phyloP scores from a whole-genome alignment of 345 rosid genomes.

The Arabidopsis arenosa region DNA sequence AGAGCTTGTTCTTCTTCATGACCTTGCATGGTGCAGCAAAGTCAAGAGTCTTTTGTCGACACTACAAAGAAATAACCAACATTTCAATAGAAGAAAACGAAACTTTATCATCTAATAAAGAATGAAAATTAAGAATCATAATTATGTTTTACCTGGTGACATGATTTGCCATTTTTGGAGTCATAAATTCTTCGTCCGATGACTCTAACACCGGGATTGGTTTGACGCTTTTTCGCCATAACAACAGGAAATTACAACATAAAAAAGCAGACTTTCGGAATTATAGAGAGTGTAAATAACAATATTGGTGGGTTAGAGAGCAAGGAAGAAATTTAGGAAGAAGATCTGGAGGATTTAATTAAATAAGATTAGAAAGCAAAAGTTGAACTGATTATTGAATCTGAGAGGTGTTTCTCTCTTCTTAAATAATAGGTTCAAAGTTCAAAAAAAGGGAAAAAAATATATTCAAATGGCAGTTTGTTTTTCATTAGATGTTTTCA shows the following conservation, averaged over 20 bases:
- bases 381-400: background rate
- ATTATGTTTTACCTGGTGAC: conserved; percentile 62
- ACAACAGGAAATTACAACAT: background rate
- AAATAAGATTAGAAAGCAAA: background rate
- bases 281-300: too few species aligned
- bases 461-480: too few species aligned
- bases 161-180: conserved; percentile 63
- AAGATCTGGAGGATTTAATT: background rate
- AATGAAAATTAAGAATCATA: too few species aligned
- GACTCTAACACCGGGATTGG: conserved; percentile 44
- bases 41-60: conserved; percentile 50
- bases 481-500: background rate
- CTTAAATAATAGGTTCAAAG: background rate
- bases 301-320: too few species aligned
- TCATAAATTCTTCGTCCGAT: conserved; percentile 56
- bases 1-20: conserved; percentile 29
- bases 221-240: background rate
- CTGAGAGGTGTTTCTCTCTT: background rate
- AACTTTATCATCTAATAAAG: background rate
- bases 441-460: background rate
- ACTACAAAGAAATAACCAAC: conserved; percentile 33
- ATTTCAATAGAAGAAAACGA: background rate
- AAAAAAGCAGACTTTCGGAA: background rate
- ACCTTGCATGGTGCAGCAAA: conserved; percentile 42
- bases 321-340: too few species aligned